Percentiles rank a stretch among this genome's conserved stretches.
These are phyloP conservation scores for Puccinia polysora DNA, from an alignment of 1,284 basidiomycete species.

Conservation along the genomic window DNA sequence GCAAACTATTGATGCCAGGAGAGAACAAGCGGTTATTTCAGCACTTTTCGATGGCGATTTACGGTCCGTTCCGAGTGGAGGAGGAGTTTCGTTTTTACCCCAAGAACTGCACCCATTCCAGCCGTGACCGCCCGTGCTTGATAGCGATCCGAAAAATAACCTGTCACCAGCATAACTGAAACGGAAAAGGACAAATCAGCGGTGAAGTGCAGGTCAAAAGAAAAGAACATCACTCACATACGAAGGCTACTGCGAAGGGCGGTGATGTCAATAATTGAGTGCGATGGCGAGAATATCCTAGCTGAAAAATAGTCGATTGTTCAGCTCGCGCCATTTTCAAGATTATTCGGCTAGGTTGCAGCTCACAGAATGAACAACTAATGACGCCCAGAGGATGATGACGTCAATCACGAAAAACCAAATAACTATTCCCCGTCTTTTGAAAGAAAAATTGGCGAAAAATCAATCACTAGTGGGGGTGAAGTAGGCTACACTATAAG, in stretches of 20 bases:
- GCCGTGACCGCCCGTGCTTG: slow-evolving; percentile 1
- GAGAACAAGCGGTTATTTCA: not conserved
- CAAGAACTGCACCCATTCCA: not conserved
- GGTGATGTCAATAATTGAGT: not conserved
- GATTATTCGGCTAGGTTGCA: too few relatives aligned
- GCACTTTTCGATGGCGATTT: not conserved
- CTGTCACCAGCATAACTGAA: slow-evolving; percentile 16
- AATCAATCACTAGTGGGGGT: not conserved
- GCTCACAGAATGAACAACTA: not conserved
- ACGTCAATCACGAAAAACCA: not conserved
- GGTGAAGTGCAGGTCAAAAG: not conserved
- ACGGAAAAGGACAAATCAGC: too few relatives aligned
- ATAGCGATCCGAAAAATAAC: slow-evolving; percentile 9
- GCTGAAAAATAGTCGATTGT: not conserved
- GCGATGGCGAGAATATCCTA: not conserved
- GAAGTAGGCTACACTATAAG: not conserved
- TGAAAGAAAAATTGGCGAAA: not conserved
- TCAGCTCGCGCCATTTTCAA: too few relatives aligned
- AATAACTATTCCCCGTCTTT: not conserved
- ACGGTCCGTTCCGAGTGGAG: too few relatives aligned
- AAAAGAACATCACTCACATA: not conserved
- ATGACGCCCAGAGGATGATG: too few relatives aligned
- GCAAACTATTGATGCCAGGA: not conserved
- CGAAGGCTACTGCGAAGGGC: not conserved
- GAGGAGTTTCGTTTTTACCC: not conserved